Conservation (phyloP, 2,329 filamentous ascomycete genomes). For the Fusarium sacchari region DNA sequence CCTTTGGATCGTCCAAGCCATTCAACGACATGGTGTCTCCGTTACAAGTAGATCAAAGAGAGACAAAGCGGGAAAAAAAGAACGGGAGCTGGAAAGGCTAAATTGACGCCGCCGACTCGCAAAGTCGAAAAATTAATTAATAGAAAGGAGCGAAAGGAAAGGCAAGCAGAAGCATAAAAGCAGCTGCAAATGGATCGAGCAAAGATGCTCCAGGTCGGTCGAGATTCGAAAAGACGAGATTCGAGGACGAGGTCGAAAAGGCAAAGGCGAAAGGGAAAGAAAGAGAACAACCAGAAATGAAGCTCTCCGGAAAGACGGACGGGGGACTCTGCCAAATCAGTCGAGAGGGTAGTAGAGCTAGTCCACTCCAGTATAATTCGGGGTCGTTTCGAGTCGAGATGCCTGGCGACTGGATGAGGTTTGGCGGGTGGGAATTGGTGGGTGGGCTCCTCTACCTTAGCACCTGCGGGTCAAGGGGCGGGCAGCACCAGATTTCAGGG, state of each 20-base stretch:
- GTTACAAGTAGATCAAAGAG: slow-evolving; percentile 23
- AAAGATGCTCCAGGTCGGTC: slow-evolving; percentile 13
- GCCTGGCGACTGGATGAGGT: slow-evolving; percentile 4
- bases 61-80: slow-evolving; percentile 6
- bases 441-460: slow-evolving; percentile 18
- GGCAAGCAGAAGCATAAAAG: slow-evolving; percentile 6
- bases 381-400: slow-evolving; percentile 28
- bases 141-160: slow-evolving; percentile 25
- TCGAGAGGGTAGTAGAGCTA: slow-evolving; percentile 19
- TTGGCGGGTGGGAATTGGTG: slow-evolving; percentile 19
- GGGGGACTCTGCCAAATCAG: slow-evolving; percentile 35
- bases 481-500: slow-evolving; percentile 41
- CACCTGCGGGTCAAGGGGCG: slow-evolving; percentile 35
- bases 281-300: slow-evolving; percentile 18
- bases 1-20: slow-evolving; percentile 83
- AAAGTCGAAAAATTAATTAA: slow-evolving; percentile 9
- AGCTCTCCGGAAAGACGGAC: slow-evolving; percentile 35
- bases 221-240: background rate
- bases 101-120: slow-evolving; percentile 3
- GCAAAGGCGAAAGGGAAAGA: slow-evolving; percentile 14
- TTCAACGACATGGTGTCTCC: slow-evolving; percentile 84
- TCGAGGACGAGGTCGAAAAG: background rate
- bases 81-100: slow-evolving; percentile 6
- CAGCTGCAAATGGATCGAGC: slow-evolving; percentile 8
- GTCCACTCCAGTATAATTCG: slow-evolving; percentile 35